Evolutionary conservation across 2,329 filamentous ascomycete species (phyloP).

Genomic region (Scedosporium apiospermum): DNA sequence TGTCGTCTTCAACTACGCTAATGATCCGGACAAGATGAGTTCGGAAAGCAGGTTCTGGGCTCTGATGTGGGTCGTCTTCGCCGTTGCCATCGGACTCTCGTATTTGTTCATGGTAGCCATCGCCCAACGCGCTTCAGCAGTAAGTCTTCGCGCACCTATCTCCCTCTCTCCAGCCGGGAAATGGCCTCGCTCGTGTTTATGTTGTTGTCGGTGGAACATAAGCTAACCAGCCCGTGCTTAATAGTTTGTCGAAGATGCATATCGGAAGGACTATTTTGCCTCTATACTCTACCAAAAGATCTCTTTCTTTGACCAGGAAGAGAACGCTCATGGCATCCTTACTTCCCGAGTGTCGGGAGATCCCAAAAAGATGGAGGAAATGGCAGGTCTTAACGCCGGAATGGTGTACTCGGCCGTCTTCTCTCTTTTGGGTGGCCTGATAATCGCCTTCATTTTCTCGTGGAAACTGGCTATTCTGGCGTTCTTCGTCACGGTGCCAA

Average conservation of each 20-base stretch:
- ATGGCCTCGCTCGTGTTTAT: background rate
- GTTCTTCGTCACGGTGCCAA: constrained; percentile 48
- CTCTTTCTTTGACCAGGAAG: constrained; percentile 50
- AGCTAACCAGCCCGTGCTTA: too few relatives aligned
- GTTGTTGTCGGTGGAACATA: background rate
- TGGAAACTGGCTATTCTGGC: constrained; percentile 69
- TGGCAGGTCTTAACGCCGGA: constrained; percentile 54
- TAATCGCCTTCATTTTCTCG: constrained; percentile 61
- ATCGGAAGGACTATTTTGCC: constrained; percentile 52
- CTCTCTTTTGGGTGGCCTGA: constrained; percentile 53
- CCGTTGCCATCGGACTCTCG: constrained; percentile 37
- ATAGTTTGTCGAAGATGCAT: constrained; percentile 36
- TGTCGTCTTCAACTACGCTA: constrained; percentile 32
- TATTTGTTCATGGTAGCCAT: constrained; percentile 41
- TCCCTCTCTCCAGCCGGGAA: too few relatives aligned
- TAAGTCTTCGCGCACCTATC: background rate
- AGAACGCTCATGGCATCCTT: constrained; percentile 50
- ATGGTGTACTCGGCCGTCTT: constrained; percentile 50
- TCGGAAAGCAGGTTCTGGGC: constrained; percentile 41
- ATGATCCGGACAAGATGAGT: constrained; percentile 18
- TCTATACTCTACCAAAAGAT: constrained; percentile 51
- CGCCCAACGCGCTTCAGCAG: constrained; percentile 34
- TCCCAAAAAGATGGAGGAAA: constrained; percentile 50
- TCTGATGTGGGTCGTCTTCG: constrained; percentile 55
- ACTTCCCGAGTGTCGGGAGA: constrained; percentile 47